Percentiles rank a stretch among this genome's conserved stretches.
These are phyloP conservation scores for Kodamaea derodonti DNA, from an alignment of 1,139 yeast species.

Conservation along the genomic window DNA sequence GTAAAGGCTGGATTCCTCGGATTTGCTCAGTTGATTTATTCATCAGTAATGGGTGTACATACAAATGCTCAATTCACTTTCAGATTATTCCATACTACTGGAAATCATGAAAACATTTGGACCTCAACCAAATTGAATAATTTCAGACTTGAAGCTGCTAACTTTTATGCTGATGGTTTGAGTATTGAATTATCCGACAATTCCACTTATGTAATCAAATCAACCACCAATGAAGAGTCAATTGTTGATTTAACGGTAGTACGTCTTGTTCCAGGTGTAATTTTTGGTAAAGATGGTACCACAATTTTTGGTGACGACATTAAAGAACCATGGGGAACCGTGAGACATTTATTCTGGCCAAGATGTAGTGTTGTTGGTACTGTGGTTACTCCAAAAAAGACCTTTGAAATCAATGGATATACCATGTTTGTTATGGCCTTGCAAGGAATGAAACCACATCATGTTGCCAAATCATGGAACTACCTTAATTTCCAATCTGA, in stretches of 20 bases:
- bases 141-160: constrained; percentile 70
- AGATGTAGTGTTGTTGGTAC: constrained; percentile 70
- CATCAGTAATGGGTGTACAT: constrained; percentile 83
- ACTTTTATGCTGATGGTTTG: constrained; percentile 72
- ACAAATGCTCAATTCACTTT: constrained; percentile 95
- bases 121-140: constrained; percentile 86
- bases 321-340: constrained; percentile 90
- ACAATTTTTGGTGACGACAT: constrained; percentile 82
- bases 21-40: constrained; percentile 91
- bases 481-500: constrained; percentile 85
- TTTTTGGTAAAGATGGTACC: constrained; percentile 84
- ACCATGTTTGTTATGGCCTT: constrained; percentile 96
- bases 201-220: constrained; percentile 54
- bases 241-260: constrained; percentile 64
- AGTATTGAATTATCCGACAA: constrained; percentile 56
- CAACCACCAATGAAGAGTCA: constrained; percentile 68
- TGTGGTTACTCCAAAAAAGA: constrained; percentile 33
- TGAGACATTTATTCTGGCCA: constrained; percentile 98
- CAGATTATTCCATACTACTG: constrained; percentile 57
- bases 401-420: constrained; percentile 44
- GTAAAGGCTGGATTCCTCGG: constrained; percentile 65
- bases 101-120: constrained; percentile 61
- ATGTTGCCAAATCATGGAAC: constrained; percentile 97
- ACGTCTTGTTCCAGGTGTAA: constrained; percentile 73
- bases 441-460: constrained; percentile 99